phyloP scores from a whole-genome alignment of 192 early-diverging fungal species.

The Gryganskiella cystojenkinii region DNA sequence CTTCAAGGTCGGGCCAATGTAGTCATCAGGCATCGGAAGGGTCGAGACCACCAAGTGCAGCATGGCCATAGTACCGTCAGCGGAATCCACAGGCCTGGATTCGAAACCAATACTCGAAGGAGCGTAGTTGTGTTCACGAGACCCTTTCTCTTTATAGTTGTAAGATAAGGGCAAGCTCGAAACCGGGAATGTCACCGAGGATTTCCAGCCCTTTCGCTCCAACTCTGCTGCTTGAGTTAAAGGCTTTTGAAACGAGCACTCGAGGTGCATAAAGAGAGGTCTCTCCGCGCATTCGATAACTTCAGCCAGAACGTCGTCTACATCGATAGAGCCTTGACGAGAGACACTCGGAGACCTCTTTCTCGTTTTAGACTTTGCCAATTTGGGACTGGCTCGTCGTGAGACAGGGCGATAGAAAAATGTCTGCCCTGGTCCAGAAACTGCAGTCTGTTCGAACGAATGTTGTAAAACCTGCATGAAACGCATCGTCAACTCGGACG shows the following conservation, averaged over 20 bases:
- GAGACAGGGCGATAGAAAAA: slow-evolving; percentile 73
- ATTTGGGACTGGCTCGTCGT: slow-evolving; percentile 43
- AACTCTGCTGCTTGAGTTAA: slow-evolving; percentile 32
- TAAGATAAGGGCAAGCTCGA: slow-evolving; percentile 74
- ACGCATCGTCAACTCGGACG: slow-evolving; percentile 52
- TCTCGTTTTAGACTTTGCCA: slow-evolving; percentile 35
- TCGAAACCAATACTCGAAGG: slow-evolving; percentile 71
- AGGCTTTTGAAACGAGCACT: slow-evolving; percentile 73
- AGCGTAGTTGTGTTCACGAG: slow-evolving; percentile 60
- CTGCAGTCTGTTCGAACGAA: slow-evolving; percentile 68
- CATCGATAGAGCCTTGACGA: slow-evolving; percentile 39
- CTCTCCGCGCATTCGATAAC: slow-evolving; percentile 70
- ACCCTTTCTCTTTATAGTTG: slow-evolving; percentile 48
- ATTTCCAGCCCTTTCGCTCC: slow-evolving; percentile 42
- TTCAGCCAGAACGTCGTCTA: slow-evolving; percentile 53
- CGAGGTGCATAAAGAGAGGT: slow-evolving; percentile 76
- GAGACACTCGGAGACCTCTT: slow-evolving; percentile 53
- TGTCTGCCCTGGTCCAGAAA: slow-evolving; percentile 47
- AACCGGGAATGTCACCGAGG: slow-evolving; percentile 61
- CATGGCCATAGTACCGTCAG: slow-evolving; percentile 74
- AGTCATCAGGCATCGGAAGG: slow-evolving; percentile 60
- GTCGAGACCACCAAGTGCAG: slow-evolving; percentile 75
- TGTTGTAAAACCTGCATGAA: slow-evolving; percentile 69
- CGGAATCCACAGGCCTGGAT: slow-evolving; percentile 69
- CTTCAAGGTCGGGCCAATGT: slow-evolving; percentile 49